Evolutionary conservation across 805 yeast species (phyloP).

Genomic region (Alloascoidea hylecoeti): DNA sequence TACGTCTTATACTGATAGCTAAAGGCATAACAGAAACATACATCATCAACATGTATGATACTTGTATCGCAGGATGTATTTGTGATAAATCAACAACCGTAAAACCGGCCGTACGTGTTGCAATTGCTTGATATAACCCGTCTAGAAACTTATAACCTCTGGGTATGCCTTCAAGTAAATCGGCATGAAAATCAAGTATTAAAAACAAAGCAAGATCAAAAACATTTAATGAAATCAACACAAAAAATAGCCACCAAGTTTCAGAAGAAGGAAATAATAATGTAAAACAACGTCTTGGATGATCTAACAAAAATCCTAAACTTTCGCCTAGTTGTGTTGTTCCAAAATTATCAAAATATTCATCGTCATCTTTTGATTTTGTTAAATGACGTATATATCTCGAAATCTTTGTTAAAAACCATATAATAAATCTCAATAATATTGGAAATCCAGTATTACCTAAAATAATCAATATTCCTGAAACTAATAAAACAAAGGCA

Average conservation of each 20-base stretch:
- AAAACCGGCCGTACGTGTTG: slow-evolving; percentile 93
- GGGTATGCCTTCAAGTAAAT: slow-evolving; percentile 32
- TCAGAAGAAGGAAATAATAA: slow-evolving; percentile 83
- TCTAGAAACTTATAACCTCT: slow-evolving; percentile 60
- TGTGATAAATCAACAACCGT: slow-evolving; percentile 51
- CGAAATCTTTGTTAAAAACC: slow-evolving; percentile 62
- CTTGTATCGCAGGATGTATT: slow-evolving; percentile 85
- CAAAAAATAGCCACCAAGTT: slow-evolving; percentile 86
- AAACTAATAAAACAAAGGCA: slow-evolving; percentile 47
- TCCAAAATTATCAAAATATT: too few species aligned
- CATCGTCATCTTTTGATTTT: too few species aligned
- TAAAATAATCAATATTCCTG: slow-evolving; percentile 61
- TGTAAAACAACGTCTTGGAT: slow-evolving; percentile 95
- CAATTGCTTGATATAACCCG: slow-evolving; percentile 83
- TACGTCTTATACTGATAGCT: slow-evolving; percentile 91
- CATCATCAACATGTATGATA: slow-evolving; percentile 94
- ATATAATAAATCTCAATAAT: slow-evolving; percentile 63
- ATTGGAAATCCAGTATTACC: slow-evolving; percentile 97
- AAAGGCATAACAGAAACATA: slow-evolving; percentile 92
- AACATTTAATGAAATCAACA: slow-evolving; percentile 56
- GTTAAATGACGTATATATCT: too few species aligned
- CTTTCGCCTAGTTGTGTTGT: slow-evolving; percentile 43
- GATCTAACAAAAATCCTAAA: slow-evolving; percentile 75
- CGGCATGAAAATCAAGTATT: slow-evolving; percentile 52
- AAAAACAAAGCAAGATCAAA: slow-evolving; percentile 73